Percentiles rank a stretch among this genome's conserved stretches.
Conservation (phyloP, 305 asterid species). For the Withania somnifera region DNA sequence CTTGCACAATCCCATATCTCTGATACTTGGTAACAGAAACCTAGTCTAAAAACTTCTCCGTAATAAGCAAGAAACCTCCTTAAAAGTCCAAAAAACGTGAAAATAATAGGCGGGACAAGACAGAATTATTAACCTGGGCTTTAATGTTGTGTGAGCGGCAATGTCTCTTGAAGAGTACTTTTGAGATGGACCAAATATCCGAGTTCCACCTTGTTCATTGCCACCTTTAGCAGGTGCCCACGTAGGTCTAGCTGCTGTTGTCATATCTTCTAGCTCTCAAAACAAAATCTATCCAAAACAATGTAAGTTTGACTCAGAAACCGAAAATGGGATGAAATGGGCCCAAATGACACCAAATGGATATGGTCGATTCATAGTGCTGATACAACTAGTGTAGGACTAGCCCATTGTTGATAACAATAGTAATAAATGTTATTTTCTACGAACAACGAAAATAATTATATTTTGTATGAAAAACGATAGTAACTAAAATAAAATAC, state of each 20-base stretch:
- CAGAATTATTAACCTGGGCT: slow-evolving; percentile 46
- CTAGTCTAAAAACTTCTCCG: neutral
- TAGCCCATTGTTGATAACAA: neutral
- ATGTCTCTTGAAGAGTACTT: slow-evolving; percentile 88
- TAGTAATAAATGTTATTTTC: neutral
- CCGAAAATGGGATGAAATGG: neutral
- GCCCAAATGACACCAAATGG: neutral
- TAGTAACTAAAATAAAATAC: neutral
- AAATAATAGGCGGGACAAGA: neutral
- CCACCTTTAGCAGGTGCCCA: slow-evolving; percentile 99
- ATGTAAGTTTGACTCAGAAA: neutral
- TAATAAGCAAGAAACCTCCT: neutral
- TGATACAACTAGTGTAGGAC: neutral
- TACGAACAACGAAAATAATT: no score
- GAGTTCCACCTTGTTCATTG: slow-evolving; percentile 87
- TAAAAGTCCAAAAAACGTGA: neutral
- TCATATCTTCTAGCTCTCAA: slow-evolving; percentile 27
- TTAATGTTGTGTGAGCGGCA: slow-evolving; percentile 75
- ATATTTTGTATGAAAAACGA: neutral
- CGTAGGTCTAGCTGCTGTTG: slow-evolving; percentile 96
- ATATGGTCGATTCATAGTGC: neutral
- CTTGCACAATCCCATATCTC: neutral
- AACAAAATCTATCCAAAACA: neutral
- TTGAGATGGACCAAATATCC: slow-evolving; percentile 89
- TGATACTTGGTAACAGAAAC: neutral